phyloP scores from a whole-genome alignment of 1,284 basidiomycete species.

The Leccinum fuscescens region DNA sequence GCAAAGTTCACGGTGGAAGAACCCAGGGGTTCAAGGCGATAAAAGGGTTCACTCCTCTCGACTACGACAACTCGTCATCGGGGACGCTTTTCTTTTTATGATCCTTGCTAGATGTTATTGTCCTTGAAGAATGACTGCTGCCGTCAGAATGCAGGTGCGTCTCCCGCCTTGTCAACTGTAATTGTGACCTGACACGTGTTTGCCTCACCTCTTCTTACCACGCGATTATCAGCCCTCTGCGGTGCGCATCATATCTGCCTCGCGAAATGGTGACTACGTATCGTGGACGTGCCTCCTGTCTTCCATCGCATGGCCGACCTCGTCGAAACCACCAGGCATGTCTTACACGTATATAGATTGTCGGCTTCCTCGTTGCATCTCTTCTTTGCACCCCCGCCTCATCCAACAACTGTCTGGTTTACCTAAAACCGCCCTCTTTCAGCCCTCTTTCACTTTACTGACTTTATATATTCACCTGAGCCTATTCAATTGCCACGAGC shows the following conservation, averaged over 20 bases:
- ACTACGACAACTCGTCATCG: conserved; percentile 2
- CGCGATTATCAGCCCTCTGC: conserved; percentile 35
- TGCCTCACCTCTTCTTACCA: conserved; percentile 28
- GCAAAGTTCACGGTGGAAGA: conserved; percentile 5
- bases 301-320: conserved; percentile 30
- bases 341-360: conserved; percentile 29
- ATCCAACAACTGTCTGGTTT: conserved; percentile 8
- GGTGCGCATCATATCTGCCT: conserved; percentile 34
- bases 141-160: conserved; percentile 13
- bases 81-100: conserved; percentile 5
- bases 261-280: conserved; percentile 20
- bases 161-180: conserved; percentile 11
- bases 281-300: conserved; percentile 26
- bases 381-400: conserved; percentile 22
- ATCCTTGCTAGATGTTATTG: conserved; percentile 20
- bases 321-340: conserved; percentile 37
- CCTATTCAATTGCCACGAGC: neutral
- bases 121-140: conserved; percentile 2
- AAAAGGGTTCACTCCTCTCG: neutral
- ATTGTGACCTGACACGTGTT: conserved; percentile 28
- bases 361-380: conserved; percentile 19
- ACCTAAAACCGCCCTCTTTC: conserved; percentile 9
- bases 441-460: conserved; percentile 2
- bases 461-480: conserved; percentile 7
- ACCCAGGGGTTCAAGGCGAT: neutral